Percentiles rank a stretch among this genome's conserved stretches.
Conservation (phyloP, 345 rosid species). For the Salix suchowensis region DNA sequence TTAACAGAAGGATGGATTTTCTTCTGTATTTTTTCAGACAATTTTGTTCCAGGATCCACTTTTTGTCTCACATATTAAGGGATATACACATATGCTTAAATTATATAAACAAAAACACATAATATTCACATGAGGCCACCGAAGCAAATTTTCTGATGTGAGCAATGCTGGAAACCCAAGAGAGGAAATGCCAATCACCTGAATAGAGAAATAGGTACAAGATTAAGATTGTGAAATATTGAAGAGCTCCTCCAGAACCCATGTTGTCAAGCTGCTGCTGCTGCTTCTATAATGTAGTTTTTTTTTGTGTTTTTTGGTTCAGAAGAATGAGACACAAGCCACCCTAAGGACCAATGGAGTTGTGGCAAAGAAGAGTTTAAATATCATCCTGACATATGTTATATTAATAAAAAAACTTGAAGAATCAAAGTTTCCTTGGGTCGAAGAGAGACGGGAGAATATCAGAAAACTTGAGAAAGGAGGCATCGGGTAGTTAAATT, state of each 20-base stretch:
- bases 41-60: not conserved
- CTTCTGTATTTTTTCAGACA: too few relatives aligned
- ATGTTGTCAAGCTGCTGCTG: conserved; percentile 34
- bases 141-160: too few relatives aligned
- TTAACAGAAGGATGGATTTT: not conserved
- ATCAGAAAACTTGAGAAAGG: conserved; percentile 96
- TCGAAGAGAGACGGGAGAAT: conserved; percentile 59
- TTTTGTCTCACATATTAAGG: not conserved
- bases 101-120: not conserved
- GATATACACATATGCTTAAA: not conserved
- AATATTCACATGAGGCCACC: not conserved
- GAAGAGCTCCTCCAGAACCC: conserved; percentile 37
- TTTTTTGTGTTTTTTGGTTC: conserved; percentile 21
- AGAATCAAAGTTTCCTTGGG: conserved; percentile 91
- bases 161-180: not conserved
- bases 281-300: conserved; percentile 2
- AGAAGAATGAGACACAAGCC: conserved; percentile 38
- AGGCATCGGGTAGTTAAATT: conserved; percentile 66
- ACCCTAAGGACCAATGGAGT: conserved; percentile 39
- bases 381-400: conserved; percentile 31
- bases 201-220: conserved; percentile 46
- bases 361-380: conserved; percentile 48
- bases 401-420: conserved; percentile 36
- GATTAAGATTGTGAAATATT: conserved; percentile 39
- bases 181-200: conserved; percentile 47